Conservation (phyloP, 352 stramenopile species). For the Phytophthora uliginosa region DNA sequence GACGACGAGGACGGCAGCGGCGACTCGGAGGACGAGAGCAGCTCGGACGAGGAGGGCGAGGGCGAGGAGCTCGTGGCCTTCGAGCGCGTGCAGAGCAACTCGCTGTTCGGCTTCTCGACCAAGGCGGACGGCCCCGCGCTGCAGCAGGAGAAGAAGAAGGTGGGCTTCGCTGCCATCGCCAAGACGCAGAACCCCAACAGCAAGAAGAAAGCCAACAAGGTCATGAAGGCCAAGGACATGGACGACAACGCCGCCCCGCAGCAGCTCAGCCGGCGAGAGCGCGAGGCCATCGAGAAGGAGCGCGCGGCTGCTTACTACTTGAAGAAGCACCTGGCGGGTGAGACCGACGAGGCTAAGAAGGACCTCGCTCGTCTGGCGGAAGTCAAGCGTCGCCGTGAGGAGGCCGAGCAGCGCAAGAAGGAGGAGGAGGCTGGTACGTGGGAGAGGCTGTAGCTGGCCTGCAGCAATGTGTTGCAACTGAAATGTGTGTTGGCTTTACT, state of each 20-base stretch:
- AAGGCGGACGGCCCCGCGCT: slow-evolving; percentile 64
- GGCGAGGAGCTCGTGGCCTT: slow-evolving; percentile 62
- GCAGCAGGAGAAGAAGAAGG: slow-evolving; percentile 80
- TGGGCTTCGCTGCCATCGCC: slow-evolving; percentile 70
- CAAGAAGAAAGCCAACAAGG: slow-evolving; percentile 74
- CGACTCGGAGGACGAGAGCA: slow-evolving; percentile 62
- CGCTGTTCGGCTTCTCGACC: slow-evolving; percentile 75
- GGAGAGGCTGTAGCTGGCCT: background rate
- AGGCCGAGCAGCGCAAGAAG: slow-evolving; percentile 82
- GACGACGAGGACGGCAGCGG: slow-evolving; percentile 58
- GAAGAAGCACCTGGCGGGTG: slow-evolving; percentile 87
- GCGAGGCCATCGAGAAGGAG: slow-evolving; percentile 91
- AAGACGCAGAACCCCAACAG: slow-evolving; percentile 90
- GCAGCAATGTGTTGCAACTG: background rate
- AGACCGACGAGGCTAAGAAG: slow-evolving; percentile 91
- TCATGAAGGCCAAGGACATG: slow-evolving; percentile 92
- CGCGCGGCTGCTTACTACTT: slow-evolving; percentile 74
- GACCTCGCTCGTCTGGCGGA: slow-evolving; percentile 84
- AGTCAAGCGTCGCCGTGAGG: slow-evolving; percentile 84
- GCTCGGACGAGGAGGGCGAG: slow-evolving; percentile 62
- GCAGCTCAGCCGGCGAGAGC: slow-evolving; percentile 85
- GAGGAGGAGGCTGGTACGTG: slow-evolving; percentile 77
- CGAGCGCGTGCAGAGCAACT: slow-evolving; percentile 81
- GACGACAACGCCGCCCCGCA: slow-evolving; percentile 61
- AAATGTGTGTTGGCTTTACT: background rate